phyloP scores from a whole-genome alignment of 1,139 yeast genomes.

The Candida sojae region DNA sequence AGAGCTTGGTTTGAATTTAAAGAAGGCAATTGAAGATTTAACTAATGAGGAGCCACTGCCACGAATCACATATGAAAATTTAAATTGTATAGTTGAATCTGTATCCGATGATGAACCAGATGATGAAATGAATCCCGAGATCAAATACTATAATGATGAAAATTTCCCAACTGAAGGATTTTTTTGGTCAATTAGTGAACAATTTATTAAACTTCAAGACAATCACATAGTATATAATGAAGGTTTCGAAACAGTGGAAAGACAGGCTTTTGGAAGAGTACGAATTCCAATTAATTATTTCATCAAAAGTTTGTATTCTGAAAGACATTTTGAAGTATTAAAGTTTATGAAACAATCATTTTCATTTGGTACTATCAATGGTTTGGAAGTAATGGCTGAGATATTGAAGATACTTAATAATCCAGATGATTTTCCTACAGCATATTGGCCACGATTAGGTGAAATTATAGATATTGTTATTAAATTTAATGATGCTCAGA shows the following conservation, averaged over 20 bases:
- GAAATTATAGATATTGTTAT: neutral
- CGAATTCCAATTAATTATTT: conserved; percentile 7
- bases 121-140: conserved; percentile 7
- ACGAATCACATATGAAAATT: conserved; percentile 2
- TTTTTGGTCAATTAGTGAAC: neutral
- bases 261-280: conserved; percentile 3
- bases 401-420: neutral
- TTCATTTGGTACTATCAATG: neutral
- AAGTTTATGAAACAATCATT: conserved; percentile 8
- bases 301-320: conserved; percentile 17
- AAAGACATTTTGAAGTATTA: conserved; percentile 15
- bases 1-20: conserved; percentile 9
- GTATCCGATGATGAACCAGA: conserved; percentile 1
- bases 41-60: neutral
- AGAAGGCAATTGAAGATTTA: conserved; percentile 2
- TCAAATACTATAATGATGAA: conserved; percentile 10
- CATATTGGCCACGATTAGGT: neutral
- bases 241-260: conserved; percentile 5
- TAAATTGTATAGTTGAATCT: neutral
- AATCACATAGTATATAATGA: conserved; percentile 1
- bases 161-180: conserved; percentile 9
- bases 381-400: neutral
- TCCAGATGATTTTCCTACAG: neutral
- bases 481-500: neutral
- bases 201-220: conserved; percentile 3